Conservation (phyloP, 2,329 filamentous ascomycete species). For the Ophiostoma novo-ulmi region DNA sequence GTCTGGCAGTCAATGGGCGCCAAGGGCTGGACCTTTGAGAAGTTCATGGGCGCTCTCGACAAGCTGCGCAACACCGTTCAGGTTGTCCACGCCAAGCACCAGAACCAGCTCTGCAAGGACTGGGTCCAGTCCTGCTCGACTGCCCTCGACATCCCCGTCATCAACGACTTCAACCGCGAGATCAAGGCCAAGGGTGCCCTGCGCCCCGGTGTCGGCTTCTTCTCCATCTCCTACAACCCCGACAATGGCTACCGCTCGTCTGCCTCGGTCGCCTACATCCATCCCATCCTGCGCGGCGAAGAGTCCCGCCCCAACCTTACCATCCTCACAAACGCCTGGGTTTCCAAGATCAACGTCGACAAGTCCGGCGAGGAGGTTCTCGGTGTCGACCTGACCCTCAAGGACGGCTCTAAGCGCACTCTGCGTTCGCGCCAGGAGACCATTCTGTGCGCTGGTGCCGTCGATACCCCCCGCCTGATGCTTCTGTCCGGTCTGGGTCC, state of each 20-base stretch:
- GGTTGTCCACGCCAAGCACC: constrained; percentile 76
- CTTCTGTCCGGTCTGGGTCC: constrained; percentile 55
- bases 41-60: constrained; percentile 74
- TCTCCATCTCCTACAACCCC: constrained; percentile 86
- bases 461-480: constrained; percentile 70
- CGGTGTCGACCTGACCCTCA: constrained; percentile 62
- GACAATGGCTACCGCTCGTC: constrained; percentile 79
- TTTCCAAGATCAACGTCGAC: constrained; percentile 66
- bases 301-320: constrained; percentile 81
- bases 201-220: constrained; percentile 77
- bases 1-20: constrained; percentile 79
- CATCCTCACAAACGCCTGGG: constrained; percentile 81
- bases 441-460: constrained; percentile 71
- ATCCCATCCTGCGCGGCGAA: constrained; percentile 78
- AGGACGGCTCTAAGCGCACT: constrained; percentile 46
- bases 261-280: constrained; percentile 86
- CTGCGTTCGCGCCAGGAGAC: constrained; percentile 68
- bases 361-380: constrained; percentile 53
- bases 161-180: constrained; percentile 81
- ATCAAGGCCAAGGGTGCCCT: constrained; percentile 69
- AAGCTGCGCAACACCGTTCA: constrained; percentile 86
- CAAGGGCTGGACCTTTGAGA: constrained; percentile 81
- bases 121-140: constrained; percentile 78
- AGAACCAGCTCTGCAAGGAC: constrained; percentile 86
- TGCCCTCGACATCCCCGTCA: constrained; percentile 73